These are phyloP conservation scores for Eucalyptus coolabah DNA, from an alignment of 345 rosid genomes.

Conservation along the genomic window DNA sequence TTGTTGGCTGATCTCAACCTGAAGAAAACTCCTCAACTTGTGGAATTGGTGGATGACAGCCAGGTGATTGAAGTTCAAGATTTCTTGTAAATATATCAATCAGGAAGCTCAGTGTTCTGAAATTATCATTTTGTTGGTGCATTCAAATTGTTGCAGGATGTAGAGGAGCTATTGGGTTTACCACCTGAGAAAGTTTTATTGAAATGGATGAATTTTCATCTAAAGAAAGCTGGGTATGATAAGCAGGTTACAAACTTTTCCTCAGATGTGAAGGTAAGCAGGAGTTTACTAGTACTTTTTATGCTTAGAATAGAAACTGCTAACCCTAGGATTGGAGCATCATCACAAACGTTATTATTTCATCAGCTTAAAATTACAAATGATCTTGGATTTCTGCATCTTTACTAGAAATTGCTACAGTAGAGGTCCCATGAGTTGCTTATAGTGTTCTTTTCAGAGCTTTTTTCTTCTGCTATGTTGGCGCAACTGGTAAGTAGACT, in stretches of 20 bases:
- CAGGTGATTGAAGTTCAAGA: slow-evolving; percentile 19
- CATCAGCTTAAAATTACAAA: neutral
- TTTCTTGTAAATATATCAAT: neutral
- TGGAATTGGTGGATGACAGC: slow-evolving; percentile 79
- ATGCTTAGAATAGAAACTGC: neutral
- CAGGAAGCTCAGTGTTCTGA: neutral
- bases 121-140: neutral
- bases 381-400: neutral
- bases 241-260: slow-evolving; percentile 95
- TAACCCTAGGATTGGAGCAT: neutral
- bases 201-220: slow-evolving; percentile 98
- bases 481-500: neutral
- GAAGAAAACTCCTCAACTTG: slow-evolving; percentile 93
- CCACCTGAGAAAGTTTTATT: slow-evolving; percentile 92
- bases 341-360: neutral
- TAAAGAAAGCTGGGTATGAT: slow-evolving; percentile 84
- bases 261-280: slow-evolving; percentile 80
- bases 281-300: neutral
- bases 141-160: slow-evolving; percentile 44
- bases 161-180: slow-evolving; percentile 86
- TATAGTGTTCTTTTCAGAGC: neutral
- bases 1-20: slow-evolving; percentile 82
- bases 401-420: neutral
- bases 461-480: neutral
- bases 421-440: neutral